Evolutionary conservation across 306 rosid genomes (phyloP).

Genomic region (Heteromeles arbutifolia): DNA sequence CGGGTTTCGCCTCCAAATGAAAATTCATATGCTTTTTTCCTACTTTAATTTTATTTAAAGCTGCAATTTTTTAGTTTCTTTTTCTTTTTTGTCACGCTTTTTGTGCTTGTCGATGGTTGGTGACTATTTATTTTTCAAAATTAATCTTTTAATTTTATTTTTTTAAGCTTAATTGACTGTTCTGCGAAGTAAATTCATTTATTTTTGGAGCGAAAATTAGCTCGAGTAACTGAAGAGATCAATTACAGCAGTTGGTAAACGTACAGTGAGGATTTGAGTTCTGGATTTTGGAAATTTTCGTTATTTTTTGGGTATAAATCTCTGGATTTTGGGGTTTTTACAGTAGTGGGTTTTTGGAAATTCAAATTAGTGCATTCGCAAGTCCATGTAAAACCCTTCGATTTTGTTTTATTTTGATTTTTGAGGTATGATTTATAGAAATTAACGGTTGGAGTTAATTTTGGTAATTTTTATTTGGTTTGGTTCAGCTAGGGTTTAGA

Average conservation of each 20-base stretch:
- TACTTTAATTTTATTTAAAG: no score
- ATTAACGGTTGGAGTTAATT: background rate
- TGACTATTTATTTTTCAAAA: background rate
- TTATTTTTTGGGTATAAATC: background rate
- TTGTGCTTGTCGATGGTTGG: background rate
- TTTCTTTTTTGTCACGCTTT: background rate
- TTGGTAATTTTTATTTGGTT: background rate
- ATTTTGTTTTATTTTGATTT: background rate
- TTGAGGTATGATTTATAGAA: background rate
- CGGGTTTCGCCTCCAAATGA: background rate
- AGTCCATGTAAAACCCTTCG: background rate
- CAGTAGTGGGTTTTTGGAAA: background rate
- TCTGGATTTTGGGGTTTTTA: background rate
- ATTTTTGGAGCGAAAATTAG: background rate
- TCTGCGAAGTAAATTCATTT: background rate
- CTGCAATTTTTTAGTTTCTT: background rate
- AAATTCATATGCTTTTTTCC: conserved; percentile 3
- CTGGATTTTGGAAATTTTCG: background rate
- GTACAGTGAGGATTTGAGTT: background rate
- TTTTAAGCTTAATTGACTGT: background rate
- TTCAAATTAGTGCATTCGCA: no score
- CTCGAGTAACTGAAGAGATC: background rate
- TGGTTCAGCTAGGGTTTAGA: conserved; percentile 30
- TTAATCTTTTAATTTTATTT: background rate
- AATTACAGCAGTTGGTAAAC: background rate